These are phyloP conservation scores for Globisporangium yorkense DNA, from an alignment of 352 stramenopile species.

Conservation along the genomic window DNA sequence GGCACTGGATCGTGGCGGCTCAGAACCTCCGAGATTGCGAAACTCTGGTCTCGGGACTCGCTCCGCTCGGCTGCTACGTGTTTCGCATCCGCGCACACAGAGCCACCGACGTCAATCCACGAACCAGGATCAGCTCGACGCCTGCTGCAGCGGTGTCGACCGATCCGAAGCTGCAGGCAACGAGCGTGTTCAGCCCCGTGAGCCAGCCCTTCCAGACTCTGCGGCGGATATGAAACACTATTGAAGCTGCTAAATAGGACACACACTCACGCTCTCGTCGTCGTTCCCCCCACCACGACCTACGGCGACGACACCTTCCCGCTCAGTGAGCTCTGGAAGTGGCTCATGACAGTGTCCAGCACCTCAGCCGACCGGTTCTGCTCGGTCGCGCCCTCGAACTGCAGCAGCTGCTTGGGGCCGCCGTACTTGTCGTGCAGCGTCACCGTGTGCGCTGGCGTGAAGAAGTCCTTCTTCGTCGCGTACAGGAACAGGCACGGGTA, in stretches of 20 bases:
- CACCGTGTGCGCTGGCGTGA: slow-evolving; percentile 50
- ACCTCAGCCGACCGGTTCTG: slow-evolving; percentile 50
- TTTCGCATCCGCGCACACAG: slow-evolving; percentile 17
- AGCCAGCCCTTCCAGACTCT: slow-evolving; percentile 22
- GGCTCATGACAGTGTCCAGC: slow-evolving; percentile 28
- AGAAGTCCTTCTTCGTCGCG: slow-evolving; percentile 69
- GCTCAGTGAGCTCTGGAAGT: slow-evolving; percentile 22
- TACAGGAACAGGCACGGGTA: slow-evolving; percentile 64
- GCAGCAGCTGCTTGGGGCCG: slow-evolving; percentile 46
- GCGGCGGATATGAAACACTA: slow-evolving; percentile 15
- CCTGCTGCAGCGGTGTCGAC: background rate
- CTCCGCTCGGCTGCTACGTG: slow-evolving; percentile 18
- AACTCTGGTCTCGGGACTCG: slow-evolving; percentile 12
- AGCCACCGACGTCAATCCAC: background rate
- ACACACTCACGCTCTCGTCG: background rate
- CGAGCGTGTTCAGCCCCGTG: slow-evolving; percentile 15
- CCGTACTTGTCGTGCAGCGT: slow-evolving; percentile 51
- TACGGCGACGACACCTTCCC: background rate
- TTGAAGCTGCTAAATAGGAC: slow-evolving; percentile 5
- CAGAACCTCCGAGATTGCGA: slow-evolving; percentile 3
- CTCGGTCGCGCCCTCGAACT: slow-evolving; percentile 55
- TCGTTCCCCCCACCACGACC: too few relatives aligned
- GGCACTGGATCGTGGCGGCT: slow-evolving; percentile 10
- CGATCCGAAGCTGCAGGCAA: background rate
- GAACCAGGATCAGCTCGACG: background rate